Evolutionary conservation across 2,329 filamentous ascomycete species (phyloP).

Genomic region (Arthrobotrys conoides): DNA sequence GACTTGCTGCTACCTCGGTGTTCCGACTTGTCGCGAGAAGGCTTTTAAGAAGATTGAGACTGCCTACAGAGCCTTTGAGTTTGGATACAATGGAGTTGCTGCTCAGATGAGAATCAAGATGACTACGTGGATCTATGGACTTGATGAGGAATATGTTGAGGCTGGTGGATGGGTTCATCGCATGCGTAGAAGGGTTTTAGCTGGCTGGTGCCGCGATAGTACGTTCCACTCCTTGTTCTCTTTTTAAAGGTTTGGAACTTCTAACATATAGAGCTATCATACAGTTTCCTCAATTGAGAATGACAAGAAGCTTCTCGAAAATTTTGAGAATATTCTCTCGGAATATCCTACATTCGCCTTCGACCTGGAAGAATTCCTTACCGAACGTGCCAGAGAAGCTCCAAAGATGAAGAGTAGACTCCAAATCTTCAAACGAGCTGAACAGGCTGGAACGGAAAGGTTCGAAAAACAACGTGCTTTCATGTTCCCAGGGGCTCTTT

Average conservation of each 20-base stretch:
- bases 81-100: slow-evolving; percentile 33
- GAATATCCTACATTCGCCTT: slow-evolving; percentile 30
- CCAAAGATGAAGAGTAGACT: slow-evolving; percentile 34
- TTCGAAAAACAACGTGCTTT: slow-evolving; percentile 28
- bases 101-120: slow-evolving; percentile 41
- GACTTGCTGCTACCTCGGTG: slow-evolving; percentile 47
- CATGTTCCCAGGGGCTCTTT: slow-evolving; percentile 27
- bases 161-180: slow-evolving; percentile 38
- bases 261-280: neutral
- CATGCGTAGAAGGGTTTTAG: slow-evolving; percentile 31
- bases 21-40: slow-evolving; percentile 3
- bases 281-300: slow-evolving; percentile 41
- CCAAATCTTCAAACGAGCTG: slow-evolving; percentile 32
- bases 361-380: slow-evolving; percentile 46
- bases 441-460: slow-evolving; percentile 17
- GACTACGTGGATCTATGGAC: slow-evolving; percentile 49
- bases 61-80: slow-evolving; percentile 42
- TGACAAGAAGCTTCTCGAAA: slow-evolving; percentile 30
- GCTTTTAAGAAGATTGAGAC: slow-evolving; percentile 35
- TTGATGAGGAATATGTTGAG: slow-evolving; percentile 34
- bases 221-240: neutral
- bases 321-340: slow-evolving; percentile 38
- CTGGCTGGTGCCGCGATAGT: slow-evolving; percentile 56
- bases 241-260: neutral
- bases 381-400: slow-evolving; percentile 35